These are phyloP conservation scores for Puccinia triticina DNA, from an alignment of 1,284 basidiomycete genomes.

Conservation along the genomic window DNA sequence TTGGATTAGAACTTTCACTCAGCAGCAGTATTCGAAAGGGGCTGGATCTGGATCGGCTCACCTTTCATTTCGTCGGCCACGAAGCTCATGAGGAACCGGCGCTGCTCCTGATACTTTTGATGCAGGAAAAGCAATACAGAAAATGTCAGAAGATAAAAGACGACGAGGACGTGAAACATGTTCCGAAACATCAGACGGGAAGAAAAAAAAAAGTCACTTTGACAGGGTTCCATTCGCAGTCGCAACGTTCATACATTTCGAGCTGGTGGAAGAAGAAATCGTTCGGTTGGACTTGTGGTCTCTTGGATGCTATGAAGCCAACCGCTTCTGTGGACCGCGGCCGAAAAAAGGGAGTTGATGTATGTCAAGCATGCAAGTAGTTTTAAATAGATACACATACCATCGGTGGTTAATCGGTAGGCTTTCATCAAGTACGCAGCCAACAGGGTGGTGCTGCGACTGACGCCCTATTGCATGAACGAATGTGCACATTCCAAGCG, in stretches of 20 bases:
- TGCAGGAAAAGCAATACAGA: not conserved
- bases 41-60: not conserved
- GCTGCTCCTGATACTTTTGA: constrained; percentile 44
- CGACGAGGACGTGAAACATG: too few relatives aligned
- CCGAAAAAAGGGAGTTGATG: not conserved
- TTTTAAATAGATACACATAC: not conserved
- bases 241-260: constrained; percentile 46
- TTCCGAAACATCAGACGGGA: not conserved
- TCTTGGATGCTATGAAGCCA: constrained; percentile 31
- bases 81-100: constrained; percentile 44
- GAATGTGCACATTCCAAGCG: not conserved
- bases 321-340: constrained; percentile 19
- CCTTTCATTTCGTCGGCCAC: constrained; percentile 46
- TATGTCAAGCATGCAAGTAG: not conserved
- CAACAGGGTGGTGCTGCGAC: constrained; percentile 33
- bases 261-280: constrained; percentile 50
- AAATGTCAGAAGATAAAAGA: not conserved
- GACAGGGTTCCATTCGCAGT: constrained; percentile 44
- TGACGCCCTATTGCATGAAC: constrained; percentile 39
- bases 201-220: not conserved
- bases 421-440: constrained; percentile 50
- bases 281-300: constrained; percentile 48
- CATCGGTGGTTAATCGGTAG: constrained; percentile 33
- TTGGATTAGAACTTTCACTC: too few relatives aligned
- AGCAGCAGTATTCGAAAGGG: too few relatives aligned